Base-by-base conservation (phyloP, 2,329 filamentous ascomycete species). In the Trichoderma koningiopsis region DNA sequence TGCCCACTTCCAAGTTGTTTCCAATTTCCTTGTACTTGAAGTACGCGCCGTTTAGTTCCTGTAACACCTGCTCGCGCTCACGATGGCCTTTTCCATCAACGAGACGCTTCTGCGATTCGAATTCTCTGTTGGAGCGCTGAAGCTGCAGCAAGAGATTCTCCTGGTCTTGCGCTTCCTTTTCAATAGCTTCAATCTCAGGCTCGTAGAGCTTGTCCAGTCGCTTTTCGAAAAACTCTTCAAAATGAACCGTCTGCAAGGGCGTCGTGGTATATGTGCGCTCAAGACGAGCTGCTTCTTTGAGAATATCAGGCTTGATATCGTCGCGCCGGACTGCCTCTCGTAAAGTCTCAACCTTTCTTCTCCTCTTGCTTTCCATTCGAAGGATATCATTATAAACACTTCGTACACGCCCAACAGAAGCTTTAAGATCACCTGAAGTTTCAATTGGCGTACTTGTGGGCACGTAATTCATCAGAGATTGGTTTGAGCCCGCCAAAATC, bases 1-100 rank as follows among this genome's bases (percentile, higher is more conserved):
- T 86, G 0, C 93, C 96, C 0, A 92, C 92, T 73, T 98, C 95
- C 3, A 97, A 85, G 76, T 98, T 97, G 72, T 88, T 92, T 69
- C 97, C 89, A 68, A 98, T 93, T 78, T 99, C 95, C 81, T 97
- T 97, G 83, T 98, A 98, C 81, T 95, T 96, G 79, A 94, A 89
- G 78, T 97, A 98, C 0, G 93, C 95, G 72, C 92, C 94, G 79
- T 98, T 95, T 11, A 99, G 84, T 71, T 87, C 89, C 79, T 99
- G 96, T 60, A 99, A 81, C 0, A 93, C 94, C 73, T 91, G 87
- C 78, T 98, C 95, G 16, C 96, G 89, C 76, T 97, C 94, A 70
- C 81, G 79, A 72, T 93, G 83, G 57, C 86, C 86, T 19, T 83
- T 82, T 40, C 84, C 84, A n/a, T 84, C 92, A 4, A 90, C 89